Percentiles rank a stretch among this genome's conserved stretches.
Evolutionary conservation across 1,284 basidiomycete genomes (phyloP).

Genomic region (Puccinia coronata): DNA sequence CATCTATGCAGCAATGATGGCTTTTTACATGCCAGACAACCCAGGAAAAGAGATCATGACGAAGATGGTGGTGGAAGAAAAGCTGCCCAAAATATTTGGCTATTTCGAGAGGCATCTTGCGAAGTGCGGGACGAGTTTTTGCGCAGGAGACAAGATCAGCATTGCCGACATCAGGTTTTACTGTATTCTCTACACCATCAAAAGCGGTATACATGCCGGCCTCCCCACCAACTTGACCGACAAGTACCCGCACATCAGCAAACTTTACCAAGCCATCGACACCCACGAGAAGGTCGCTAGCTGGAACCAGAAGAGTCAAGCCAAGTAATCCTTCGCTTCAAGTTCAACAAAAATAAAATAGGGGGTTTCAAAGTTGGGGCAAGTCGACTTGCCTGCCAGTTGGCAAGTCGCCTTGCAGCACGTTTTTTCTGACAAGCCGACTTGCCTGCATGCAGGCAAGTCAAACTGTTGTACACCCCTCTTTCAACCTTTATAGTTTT

Average conservation of each 20-base stretch:
- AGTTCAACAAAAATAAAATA: too few relatives aligned
- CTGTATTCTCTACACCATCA: neutral
- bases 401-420: too few relatives aligned
- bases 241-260: neutral
- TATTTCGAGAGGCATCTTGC: conserved; percentile 7
- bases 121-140: neutral
- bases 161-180: conserved; percentile 8
- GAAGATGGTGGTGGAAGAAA: neutral
- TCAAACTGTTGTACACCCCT: too few relatives aligned
- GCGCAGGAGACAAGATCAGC: conserved; percentile 11
- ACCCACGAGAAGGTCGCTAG: conserved; percentile 18
- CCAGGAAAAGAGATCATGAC: neutral
- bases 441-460: too few relatives aligned
- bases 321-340: neutral
- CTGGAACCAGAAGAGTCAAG: conserved; percentile 21
- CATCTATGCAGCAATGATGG: neutral
- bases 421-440: too few relatives aligned
- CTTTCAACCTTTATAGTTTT: too few relatives aligned
- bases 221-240: neutral
- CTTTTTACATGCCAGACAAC: neutral
- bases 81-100: neutral
- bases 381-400: too few relatives aligned
- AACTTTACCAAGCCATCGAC: conserved; percentile 23
- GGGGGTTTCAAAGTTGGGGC: too few relatives aligned
- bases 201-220: neutral